Evolutionary conservation across 2,329 filamentous ascomycete species (phyloP).

Genomic region (Cadophora sp.): DNA sequence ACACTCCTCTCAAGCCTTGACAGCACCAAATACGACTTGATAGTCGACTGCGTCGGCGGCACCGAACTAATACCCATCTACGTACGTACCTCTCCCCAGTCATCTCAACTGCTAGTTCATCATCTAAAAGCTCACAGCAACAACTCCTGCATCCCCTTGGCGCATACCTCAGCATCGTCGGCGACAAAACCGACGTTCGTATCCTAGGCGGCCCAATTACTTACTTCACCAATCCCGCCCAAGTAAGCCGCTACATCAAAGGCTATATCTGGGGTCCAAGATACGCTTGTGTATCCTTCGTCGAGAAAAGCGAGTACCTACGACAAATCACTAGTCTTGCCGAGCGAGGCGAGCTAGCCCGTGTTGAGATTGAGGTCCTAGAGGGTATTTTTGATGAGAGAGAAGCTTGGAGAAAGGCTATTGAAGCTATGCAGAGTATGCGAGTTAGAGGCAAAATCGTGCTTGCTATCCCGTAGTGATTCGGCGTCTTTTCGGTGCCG

Average conservation of each 20-base stretch:
- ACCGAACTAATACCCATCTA: constrained; percentile 38
- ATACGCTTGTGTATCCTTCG: constrained; percentile 39
- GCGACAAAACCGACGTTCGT: constrained; percentile 40
- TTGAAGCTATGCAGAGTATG: constrained; percentile 33
- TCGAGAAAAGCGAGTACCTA: constrained; percentile 28
- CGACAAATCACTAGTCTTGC: constrained; percentile 33
- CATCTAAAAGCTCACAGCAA: constrained; percentile 29
- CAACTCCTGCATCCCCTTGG: constrained; percentile 38
- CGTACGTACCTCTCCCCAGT: constrained; percentile 27
- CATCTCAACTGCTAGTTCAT: neutral
- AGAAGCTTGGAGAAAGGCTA: constrained; percentile 35
- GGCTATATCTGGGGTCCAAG: constrained; percentile 42
- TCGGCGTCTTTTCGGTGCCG: neutral
- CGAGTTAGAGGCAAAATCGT: constrained; percentile 38
- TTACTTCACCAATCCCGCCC: constrained; percentile 39
- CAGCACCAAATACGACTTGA: constrained; percentile 33
- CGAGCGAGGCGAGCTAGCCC: constrained; percentile 35
- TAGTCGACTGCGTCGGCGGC: constrained; percentile 49
- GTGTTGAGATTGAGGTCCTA: constrained; percentile 36
- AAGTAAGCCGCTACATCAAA: constrained; percentile 40
- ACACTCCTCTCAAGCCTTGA: constrained; percentile 27
- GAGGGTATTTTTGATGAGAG: constrained; percentile 37
- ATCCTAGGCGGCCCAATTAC: constrained; percentile 40
- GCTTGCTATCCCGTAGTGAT: constrained; percentile 30
- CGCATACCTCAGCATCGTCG: constrained; percentile 44